Evolutionary conservation across 2,329 filamentous ascomycete species (phyloP).

Genomic region (Chaetothyriales sp.): DNA sequence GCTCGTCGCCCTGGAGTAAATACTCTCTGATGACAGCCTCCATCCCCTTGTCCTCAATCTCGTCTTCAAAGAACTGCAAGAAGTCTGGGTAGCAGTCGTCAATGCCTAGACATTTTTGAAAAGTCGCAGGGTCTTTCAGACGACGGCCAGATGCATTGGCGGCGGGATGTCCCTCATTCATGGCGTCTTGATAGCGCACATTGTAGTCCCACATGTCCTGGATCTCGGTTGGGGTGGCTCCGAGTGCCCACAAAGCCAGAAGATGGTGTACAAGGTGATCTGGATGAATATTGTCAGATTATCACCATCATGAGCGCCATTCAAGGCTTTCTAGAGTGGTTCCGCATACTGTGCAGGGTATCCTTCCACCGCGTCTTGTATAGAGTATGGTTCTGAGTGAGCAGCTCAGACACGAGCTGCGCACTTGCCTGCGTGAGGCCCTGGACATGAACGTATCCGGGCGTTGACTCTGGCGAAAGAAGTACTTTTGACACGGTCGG

Average conservation of each 20-base stretch:
- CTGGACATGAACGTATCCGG: no score
- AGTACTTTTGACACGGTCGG: no score
- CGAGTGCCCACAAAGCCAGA: conserved; percentile 38
- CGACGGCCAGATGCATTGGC: conserved; percentile 38
- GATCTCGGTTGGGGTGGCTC: conserved; percentile 43
- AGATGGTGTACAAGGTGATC: conserved; percentile 16
- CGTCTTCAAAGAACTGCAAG: conserved; percentile 57
- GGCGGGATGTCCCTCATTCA: conserved; percentile 31
- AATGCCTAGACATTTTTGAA: conserved; percentile 46
- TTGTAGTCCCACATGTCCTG: conserved; percentile 51
- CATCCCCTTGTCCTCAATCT: conserved; percentile 43
- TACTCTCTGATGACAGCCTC: conserved; percentile 31
- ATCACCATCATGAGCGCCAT: no score
- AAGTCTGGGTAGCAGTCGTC: conserved; percentile 55
- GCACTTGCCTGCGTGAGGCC: no score
- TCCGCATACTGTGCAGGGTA: no score
- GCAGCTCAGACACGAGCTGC: no score
- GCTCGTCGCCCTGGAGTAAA: conserved; percentile 49
- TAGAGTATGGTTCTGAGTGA: no score
- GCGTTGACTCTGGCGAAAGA: no score
- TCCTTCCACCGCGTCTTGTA: no score
- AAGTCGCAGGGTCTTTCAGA: conserved; percentile 41
- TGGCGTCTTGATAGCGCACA: conserved; percentile 45
- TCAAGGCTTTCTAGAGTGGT: no score
- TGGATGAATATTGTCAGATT: no score